These are phyloP conservation scores for Leptodermis oblonga DNA, from an alignment of 257 asterid genomes.

Conservation along the genomic window DNA sequence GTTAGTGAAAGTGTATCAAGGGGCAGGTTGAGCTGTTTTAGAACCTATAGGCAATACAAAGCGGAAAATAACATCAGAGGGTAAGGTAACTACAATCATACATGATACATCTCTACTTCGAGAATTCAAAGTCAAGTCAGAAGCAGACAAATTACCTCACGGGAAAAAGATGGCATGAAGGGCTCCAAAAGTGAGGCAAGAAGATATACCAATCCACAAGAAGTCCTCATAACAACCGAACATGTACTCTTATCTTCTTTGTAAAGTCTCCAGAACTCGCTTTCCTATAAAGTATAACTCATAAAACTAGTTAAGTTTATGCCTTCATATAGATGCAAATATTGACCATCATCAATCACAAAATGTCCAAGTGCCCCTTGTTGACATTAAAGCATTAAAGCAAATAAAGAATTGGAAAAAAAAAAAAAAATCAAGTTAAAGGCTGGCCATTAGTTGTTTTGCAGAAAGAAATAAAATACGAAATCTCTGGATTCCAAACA, in stretches of 20 bases:
- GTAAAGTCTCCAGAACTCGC: constrained; percentile 96
- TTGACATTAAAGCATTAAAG: not conserved
- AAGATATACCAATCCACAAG: constrained; percentile 86
- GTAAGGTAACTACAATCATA: not conserved
- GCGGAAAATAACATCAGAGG: constrained; percentile 1
- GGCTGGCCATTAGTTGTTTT: not conserved
- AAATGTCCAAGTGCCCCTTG: not conserved
- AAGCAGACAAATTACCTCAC: constrained; percentile 52
- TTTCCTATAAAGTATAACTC: constrained; percentile 50
- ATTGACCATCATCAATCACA: not conserved
- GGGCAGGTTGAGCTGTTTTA: constrained; percentile 91
- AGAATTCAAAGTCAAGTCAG: not conserved
- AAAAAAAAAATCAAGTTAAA: not conserved
- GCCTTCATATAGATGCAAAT: not conserved
- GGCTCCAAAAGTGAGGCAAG: constrained; percentile 93
- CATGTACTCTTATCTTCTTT: constrained; percentile 72
- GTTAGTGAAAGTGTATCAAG: constrained; percentile 56
- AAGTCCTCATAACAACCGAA: constrained; percentile 78
- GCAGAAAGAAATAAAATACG: not conserved
- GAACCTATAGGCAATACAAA: constrained; percentile 44
- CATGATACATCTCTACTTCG: not conserved
- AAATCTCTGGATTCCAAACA: constrained; percentile 12
- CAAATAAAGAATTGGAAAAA: not conserved
- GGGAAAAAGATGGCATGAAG: constrained; percentile 86
- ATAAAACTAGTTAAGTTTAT: not conserved